Evolutionary conservation across 2,329 filamentous ascomycete genomes (phyloP).

Genomic region (Pyricularia pennisetigena): DNA sequence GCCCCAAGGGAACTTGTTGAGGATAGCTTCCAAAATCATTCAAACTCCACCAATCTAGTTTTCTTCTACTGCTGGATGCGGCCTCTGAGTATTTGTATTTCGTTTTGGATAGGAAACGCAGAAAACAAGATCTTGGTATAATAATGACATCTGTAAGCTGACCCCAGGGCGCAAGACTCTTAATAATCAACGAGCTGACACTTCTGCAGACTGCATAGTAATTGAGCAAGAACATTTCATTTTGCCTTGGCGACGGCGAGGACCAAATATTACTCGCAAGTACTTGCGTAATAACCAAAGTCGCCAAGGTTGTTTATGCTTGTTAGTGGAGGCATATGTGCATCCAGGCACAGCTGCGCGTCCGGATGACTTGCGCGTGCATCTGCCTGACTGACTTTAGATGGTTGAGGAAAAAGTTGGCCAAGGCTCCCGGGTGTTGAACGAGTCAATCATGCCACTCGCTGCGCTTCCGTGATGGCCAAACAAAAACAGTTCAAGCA

Average conservation of each 20-base stretch:
- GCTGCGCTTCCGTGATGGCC: not conserved
- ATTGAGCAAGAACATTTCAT: not conserved
- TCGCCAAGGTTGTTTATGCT: not conserved
- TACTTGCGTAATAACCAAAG: not conserved
- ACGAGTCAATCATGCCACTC: not conserved
- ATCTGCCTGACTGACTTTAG: not conserved
- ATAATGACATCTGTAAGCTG: not conserved
- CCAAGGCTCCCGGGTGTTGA: not conserved
- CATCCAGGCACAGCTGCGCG: not conserved
- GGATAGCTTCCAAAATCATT: no score
- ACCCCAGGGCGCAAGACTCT: not conserved
- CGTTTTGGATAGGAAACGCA: not conserved
- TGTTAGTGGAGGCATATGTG: not conserved
- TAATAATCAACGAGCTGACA: not conserved
- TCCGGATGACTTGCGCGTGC: no score
- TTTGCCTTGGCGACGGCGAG: not conserved
- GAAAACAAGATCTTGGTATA: not conserved
- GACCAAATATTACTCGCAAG: not conserved
- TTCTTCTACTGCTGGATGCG: not conserved
- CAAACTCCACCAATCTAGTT: no score
- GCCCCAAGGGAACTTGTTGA: no score
- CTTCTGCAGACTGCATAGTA: not conserved
- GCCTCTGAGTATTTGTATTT: not conserved
- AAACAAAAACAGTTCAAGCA: not conserved
- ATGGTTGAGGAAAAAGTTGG: not conserved